Evolutionary conservation across 2,329 filamentous ascomycete genomes (phyloP).

Genomic region (Clathrospora elynae): DNA sequence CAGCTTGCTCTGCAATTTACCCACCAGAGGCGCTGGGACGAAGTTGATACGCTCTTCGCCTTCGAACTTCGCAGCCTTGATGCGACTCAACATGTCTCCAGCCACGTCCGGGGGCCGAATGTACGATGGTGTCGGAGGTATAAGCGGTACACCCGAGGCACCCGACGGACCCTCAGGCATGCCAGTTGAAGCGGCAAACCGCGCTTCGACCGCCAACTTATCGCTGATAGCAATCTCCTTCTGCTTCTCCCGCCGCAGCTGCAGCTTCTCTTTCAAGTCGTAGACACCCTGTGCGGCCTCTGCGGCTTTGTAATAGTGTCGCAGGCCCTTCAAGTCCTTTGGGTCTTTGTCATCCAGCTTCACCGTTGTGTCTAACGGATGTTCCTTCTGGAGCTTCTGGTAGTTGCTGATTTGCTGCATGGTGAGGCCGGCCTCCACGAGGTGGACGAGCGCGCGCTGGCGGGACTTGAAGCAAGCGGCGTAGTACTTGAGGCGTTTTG

Average conservation of each 20-base stretch:
- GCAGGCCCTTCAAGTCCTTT: too few relatives aligned
- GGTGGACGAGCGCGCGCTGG: constrained; percentile 36
- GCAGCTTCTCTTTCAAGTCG: constrained; percentile 19
- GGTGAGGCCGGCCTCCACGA: constrained; percentile 39
- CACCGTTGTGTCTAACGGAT: constrained; percentile 30
- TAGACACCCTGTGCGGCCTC: constrained; percentile 24
- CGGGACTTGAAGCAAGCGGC: constrained; percentile 41
- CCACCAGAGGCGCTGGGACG: constrained; percentile 26
- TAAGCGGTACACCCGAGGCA: constrained; percentile 28
- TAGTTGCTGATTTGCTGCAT: constrained; percentile 38
- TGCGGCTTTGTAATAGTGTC: constrained; percentile 35
- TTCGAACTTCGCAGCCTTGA: constrained; percentile 6
- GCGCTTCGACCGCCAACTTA: constrained; percentile 33
- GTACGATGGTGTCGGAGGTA: constrained; percentile 29
- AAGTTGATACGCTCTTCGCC: constrained; percentile 17
- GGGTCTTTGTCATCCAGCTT: constrained; percentile 25
- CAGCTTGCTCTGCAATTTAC: constrained; percentile 26
- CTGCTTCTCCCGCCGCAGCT: constrained; percentile 23
- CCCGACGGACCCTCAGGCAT: constrained; percentile 12
- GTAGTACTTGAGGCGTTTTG: constrained; percentile 34
- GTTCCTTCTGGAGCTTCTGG: constrained; percentile 25
- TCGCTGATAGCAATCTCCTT: constrained; percentile 37
- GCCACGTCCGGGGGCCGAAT: constrained; percentile 9
- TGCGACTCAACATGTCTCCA: constrained; percentile 12
- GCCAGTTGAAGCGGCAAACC: constrained; percentile 17